A percentile compares a stretch with the other conserved stretches of the same genome.
Conservation (phyloP, 1,284 basidiomycete genomes). For the Leccinum griseonigrum region DNA sequence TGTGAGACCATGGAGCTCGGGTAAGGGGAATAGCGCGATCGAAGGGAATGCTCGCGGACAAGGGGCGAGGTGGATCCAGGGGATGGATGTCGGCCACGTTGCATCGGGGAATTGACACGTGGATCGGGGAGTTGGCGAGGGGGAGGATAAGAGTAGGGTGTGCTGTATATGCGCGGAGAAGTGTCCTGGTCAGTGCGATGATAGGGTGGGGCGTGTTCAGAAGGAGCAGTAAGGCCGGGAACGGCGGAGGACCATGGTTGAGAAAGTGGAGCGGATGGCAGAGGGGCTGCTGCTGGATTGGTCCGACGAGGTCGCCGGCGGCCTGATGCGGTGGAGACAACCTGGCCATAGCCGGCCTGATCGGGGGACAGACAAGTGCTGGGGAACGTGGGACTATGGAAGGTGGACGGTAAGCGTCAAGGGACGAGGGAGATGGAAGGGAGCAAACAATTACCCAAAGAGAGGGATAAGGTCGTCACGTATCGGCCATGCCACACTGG, state of each 20-base stretch:
- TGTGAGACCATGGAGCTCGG: conserved; percentile 30
- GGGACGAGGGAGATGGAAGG: background rate
- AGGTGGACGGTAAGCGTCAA: conserved; percentile 16
- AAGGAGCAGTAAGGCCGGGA: conserved; percentile 24
- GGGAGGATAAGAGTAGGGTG: conserved; percentile 30
- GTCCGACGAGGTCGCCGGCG: conserved; percentile 60
- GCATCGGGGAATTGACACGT: conserved; percentile 25
- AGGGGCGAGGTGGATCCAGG: conserved; percentile 32
- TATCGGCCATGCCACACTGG: conserved; percentile 85
- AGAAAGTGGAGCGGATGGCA: conserved; percentile 20
- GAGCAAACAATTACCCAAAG: conserved; percentile 59
- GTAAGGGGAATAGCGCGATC: conserved; percentile 44
- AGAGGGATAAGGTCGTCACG: conserved; percentile 78
- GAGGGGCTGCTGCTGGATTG: conserved; percentile 31
- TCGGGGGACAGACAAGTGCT: conserved; percentile 76
- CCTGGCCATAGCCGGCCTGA: conserved; percentile 79
- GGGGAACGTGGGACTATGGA: conserved; percentile 63
- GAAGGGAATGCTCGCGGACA: conserved; percentile 27
- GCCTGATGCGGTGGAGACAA: conserved; percentile 60
- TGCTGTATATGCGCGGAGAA: conserved; percentile 27
- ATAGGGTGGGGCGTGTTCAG: conserved; percentile 23
- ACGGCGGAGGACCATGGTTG: conserved; percentile 31
- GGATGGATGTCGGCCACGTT: conserved; percentile 27
- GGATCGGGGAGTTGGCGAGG: conserved; percentile 30
- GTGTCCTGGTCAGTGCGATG: conserved; percentile 26